These are phyloP conservation scores for Plectosphaerella sp. DNA, from an alignment of 2,329 filamentous ascomycete genomes.

Conservation along the genomic window DNA sequence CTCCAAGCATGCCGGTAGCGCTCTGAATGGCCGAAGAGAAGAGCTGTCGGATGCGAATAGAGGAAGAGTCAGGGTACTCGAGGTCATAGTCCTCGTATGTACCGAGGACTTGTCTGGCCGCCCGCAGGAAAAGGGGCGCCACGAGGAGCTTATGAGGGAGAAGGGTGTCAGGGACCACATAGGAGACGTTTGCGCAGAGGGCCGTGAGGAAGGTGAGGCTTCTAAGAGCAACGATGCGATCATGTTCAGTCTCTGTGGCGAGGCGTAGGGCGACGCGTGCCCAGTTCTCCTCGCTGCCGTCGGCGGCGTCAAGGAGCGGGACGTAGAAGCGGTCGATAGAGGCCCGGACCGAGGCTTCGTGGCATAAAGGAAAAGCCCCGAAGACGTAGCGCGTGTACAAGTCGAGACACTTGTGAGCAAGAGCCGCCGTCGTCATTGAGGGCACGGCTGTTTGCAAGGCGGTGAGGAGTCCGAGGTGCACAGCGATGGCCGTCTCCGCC, in stretches of 20 bases:
- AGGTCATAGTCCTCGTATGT: conserved; percentile 35
- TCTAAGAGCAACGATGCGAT: neutral
- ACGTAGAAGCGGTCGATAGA: neutral
- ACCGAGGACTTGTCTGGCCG: conserved; percentile 30
- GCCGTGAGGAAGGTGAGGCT: conserved; percentile 34
- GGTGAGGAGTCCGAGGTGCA: neutral
- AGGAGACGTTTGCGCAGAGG: conserved; percentile 27
- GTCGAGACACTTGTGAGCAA: neutral
- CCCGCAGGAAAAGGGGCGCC: conserved; percentile 31
- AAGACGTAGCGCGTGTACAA: neutral
- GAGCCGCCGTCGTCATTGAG: neutral
- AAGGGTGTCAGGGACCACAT: conserved; percentile 31
- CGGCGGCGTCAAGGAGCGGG: neutral
- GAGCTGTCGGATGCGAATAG: conserved; percentile 37
- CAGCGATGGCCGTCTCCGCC: neutral
- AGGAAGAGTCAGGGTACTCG: conserved; percentile 34
- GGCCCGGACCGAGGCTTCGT: neutral
- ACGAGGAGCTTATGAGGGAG: conserved; percentile 33
- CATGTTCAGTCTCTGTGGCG: neutral
- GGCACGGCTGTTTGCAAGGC: neutral
- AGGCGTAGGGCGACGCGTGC: neutral
- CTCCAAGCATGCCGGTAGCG: conserved; percentile 10
- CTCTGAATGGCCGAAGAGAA: conserved; percentile 41
- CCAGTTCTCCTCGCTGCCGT: neutral
- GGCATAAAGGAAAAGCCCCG: neutral